phyloP scores from a whole-genome alignment of 1,284 basidiomycete species.

The Wolfiporia cocos region DNA sequence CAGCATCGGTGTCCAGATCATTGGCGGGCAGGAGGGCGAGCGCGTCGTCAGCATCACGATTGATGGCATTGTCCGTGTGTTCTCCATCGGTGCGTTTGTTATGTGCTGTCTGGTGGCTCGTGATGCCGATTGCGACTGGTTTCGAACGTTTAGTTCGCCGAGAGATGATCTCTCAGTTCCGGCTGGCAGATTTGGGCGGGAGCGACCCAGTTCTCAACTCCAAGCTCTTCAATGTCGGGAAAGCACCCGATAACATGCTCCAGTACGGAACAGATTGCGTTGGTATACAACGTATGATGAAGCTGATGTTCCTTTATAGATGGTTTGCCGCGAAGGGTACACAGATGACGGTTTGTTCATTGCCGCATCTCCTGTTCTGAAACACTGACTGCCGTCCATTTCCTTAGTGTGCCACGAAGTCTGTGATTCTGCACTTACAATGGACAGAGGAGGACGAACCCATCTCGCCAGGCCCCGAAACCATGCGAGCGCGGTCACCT shows the following conservation, averaged over 20 bases:
- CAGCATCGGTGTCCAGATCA: conserved; percentile 85
- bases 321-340: conserved; percentile 90
- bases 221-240: conserved; percentile 68
- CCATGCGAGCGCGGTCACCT: conserved; percentile 17
- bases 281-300: too few relatives aligned
- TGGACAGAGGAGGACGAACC: conserved; percentile 69
- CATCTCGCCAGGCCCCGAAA: conserved; percentile 8
- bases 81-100: conserved; percentile 69
- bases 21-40: conserved; percentile 59
- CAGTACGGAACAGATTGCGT: too few relatives aligned
- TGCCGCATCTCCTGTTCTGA: too few relatives aligned
- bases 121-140: conserved; percentile 6
- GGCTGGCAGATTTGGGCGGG: conserved; percentile 73
- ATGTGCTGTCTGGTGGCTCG: neutral
- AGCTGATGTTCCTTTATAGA: too few relatives aligned
- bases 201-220: conserved; percentile 57
- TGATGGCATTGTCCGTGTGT: conserved; percentile 86
- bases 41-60: conserved; percentile 86
- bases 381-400: too few relatives aligned
- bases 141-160: conserved; percentile 42
- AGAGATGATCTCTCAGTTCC: conserved; percentile 91
- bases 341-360: conserved; percentile 73
- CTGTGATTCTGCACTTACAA: conserved; percentile 80
- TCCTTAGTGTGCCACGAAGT: conserved; percentile 81
- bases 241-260: conserved; percentile 77